Conservation (phyloP, 257 asterid genomes). For the Ocimum tenuiflorum region DNA sequence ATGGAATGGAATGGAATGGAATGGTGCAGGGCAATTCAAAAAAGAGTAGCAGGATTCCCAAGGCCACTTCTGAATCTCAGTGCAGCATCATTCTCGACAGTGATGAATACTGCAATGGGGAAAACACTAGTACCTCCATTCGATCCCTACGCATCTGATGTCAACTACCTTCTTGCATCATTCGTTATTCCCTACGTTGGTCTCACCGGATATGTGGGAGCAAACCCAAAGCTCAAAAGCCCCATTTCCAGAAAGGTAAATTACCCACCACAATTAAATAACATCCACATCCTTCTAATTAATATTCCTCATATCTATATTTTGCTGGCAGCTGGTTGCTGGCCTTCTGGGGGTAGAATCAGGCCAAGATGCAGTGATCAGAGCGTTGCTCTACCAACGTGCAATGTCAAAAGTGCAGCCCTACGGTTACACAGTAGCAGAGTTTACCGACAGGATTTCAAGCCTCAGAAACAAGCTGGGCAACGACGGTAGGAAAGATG, state of each 20-base stretch:
- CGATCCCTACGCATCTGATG: conserved; percentile 70
- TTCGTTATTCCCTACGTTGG: conserved; percentile 82
- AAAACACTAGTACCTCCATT: conserved; percentile 49
- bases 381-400: conserved; percentile 43
- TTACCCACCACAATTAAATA: too few relatives aligned
- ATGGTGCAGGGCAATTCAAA: conserved; percentile 61
- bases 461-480: conserved; percentile 49
- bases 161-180: conserved; percentile 70
- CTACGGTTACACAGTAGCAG: conserved; percentile 41
- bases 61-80: conserved; percentile 65
- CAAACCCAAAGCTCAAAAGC: conserved; percentile 55
- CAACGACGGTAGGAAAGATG: conserved; percentile 51
- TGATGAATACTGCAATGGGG: conserved; percentile 55
- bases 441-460: conserved; percentile 45
- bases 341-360: conserved; percentile 64
- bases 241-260: conserved; percentile 40
- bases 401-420: conserved; percentile 33
- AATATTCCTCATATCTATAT: not conserved
- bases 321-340: conserved; percentile 39
- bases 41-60: conserved; percentile 59
- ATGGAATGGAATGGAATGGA: too few relatives aligned
- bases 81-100: conserved; percentile 41
- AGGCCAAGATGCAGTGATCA: conserved; percentile 63
- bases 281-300: too few relatives aligned
- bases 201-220: conserved; percentile 89